Percentiles rank a stretch among this genome's conserved stretches.
These are phyloP conservation scores for Rehmannia glutinosa DNA, from an alignment of 257 asterid genomes.

Conservation along the genomic window DNA sequence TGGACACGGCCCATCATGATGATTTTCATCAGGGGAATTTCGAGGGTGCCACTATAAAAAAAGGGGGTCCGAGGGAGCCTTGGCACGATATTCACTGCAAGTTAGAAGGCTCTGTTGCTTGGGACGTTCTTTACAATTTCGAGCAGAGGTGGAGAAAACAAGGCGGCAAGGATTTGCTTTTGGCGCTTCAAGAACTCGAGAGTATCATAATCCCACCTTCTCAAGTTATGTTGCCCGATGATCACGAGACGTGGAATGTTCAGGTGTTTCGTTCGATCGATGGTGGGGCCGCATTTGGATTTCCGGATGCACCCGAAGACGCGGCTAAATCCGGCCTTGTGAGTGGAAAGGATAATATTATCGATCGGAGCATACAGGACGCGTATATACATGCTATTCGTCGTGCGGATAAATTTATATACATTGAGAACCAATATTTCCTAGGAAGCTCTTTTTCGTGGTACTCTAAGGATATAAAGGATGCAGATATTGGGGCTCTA, in stretches of 20 bases:
- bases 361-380: conserved; percentile 76
- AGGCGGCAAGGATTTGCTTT: conserved; percentile 37
- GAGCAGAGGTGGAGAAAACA: conserved; percentile 79
- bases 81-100: conserved; percentile 73
- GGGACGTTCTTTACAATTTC: conserved; percentile 69
- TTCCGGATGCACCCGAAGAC: conserved; percentile 59
- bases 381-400: conserved; percentile 71
- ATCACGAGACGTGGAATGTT: conserved; percentile 67
- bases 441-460: conserved; percentile 64
- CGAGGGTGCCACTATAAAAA: conserved; percentile 32
- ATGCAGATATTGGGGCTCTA: conserved; percentile 44
- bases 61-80: conserved; percentile 79
- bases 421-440: conserved; percentile 76
- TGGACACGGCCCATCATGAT: conserved; percentile 45
- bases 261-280: conserved; percentile 76
- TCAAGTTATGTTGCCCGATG: conserved; percentile 42
- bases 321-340: conserved; percentile 61
- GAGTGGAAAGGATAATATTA: conserved; percentile 65
- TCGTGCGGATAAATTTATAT: conserved; percentile 53
- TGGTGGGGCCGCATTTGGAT: conserved; percentile 76
- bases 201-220: conserved; percentile 51
- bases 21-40: conserved; percentile 69
- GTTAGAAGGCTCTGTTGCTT: conserved; percentile 62
- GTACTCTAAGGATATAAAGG: conserved; percentile 54
- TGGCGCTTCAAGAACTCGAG: conserved; percentile 40